Base-by-base conservation (phyloP, 768 basidiomycete genomes). In the Psilocybe subaeruginosa region DNA sequence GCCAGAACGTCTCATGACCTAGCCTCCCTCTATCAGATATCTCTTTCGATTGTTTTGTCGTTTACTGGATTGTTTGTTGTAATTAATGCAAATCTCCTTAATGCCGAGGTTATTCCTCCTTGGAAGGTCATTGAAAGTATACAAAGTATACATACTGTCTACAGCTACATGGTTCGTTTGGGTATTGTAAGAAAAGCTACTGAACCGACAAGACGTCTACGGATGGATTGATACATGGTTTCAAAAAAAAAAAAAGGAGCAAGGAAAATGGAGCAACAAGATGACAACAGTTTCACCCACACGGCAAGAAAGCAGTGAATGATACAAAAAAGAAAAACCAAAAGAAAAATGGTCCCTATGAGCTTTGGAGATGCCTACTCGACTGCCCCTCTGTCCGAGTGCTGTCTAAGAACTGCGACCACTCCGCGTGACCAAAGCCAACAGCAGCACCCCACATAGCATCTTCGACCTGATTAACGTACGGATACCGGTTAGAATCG, bases 351-450 rank as follows among this genome's bases (percentile, higher is more conserved):
- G 62, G 65, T 27, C 50, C 60, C 68, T 75, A 78, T 70, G 77
- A 73, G 54, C 64, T 65, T 54, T 74, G 77, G 54, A 74, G 53
- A 65, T 79, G 80, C 51, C 78, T 76, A 54, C 70, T 66, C 39
- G 68, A 64, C 29, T 19, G 68, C 46, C 41, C 66, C 31, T 79
- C 77, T 30, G 85, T 82, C 68, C 86, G 80, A 74, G 91, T 80
- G 48, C 83, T 87, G 61, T 90, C 87, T 73, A 92, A 74, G 59
- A 82, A 79, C 56, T 80, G 79, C 3, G 77, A 79, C 88, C 91
- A 92, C 73, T 92, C 91, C 43, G 86, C 85, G 65, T 90, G 87
- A 58, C 85, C 90, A 69, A 93, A 89, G 16, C 88, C 88, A 53
- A 87, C 82, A 39, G 87, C 83, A 14, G 90, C 82, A 46, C 90